Evolutionary conservation across 208 protist genomes (phyloP), one percentile per base, ranked within the genome.

Genomic region (Leishmania tropica): DNA sequence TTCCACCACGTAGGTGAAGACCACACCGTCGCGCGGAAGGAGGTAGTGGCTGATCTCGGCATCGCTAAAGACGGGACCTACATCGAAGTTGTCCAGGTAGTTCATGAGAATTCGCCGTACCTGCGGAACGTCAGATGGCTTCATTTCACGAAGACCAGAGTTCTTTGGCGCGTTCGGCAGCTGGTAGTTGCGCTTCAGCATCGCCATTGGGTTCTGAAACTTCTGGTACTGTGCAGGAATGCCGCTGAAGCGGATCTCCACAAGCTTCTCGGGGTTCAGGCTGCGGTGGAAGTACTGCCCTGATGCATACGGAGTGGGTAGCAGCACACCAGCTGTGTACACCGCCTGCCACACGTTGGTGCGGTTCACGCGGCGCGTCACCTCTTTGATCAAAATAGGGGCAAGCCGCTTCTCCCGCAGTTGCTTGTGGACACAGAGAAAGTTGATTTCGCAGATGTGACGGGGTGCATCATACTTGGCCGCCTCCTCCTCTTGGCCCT

Each of bases 341-440:
- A 99, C 87, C 0, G 99, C 99, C 85, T 99, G 98, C 93, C 96
- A 99, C 64, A 99, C 94, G 79, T 97, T 87, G 19, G 76, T 79
- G 17, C 96, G 82, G 87, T 99, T 99, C 70, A 99, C 99, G 17
- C 99, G 93, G 35, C 99, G 95, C 11, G 99, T 99, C n/a, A 99
- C 96, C 87, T 99, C 99, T 76, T 98, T 96, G 89, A 99, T 99
- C 15, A 99, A 90, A 58, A 99, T 94, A 1, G 99, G 99, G 6
- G 99, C 99, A 42, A 99, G 84, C 21, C 99, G 92, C 89, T 99
- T 99, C 28, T 92, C 85, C 28, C 99, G 94, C 35, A 99, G 90
- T 73, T 96, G 94, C 91, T 99, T 99, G 89, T 99, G 99, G 11
- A 99, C 98, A 84, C 99, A 99, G 1, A 99, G 93, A 84, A 99